phyloP scores from a whole-genome alignment of 1,139 yeast species.

The Zygoascus hellenicus region DNA sequence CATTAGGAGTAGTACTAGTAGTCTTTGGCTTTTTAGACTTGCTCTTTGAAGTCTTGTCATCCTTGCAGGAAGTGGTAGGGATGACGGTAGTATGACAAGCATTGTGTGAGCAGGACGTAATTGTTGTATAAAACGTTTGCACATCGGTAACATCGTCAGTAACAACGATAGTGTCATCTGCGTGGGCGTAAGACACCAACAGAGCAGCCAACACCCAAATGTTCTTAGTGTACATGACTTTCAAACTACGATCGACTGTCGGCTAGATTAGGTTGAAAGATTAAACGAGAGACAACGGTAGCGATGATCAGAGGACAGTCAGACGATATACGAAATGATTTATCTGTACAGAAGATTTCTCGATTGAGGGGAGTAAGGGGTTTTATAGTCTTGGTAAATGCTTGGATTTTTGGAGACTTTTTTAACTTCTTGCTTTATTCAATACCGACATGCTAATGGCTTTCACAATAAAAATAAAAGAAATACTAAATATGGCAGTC shows the following conservation, averaged over 20 bases:
- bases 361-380: no score
- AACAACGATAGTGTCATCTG: slow-evolving; percentile 1
- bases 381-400: no score
- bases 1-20: background rate
- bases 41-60: background rate
- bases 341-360: no score
- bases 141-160: slow-evolving; percentile 1
- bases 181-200: background rate
- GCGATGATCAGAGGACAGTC: no score
- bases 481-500: no score
- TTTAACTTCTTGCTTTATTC: no score
- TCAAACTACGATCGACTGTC: no score
- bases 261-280: background rate
- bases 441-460: no score
- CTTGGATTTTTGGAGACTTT: no score
- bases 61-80: background rate
- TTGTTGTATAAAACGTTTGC: slow-evolving; percentile 2
- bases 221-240: background rate
- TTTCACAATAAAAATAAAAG: no score
- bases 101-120: slow-evolving; percentile 3
- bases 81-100: slow-evolving; percentile 2
- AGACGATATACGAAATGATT: no score
- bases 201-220: slow-evolving; percentile 1
- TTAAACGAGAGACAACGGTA: background rate
- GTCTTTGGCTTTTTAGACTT: background rate